Percentiles rank a stretch among this genome's conserved stretches.
Evolutionary conservation across 495 filamentous ascomycete species (phyloP).

Genomic region (Hyaloscypha bicolor): DNA sequence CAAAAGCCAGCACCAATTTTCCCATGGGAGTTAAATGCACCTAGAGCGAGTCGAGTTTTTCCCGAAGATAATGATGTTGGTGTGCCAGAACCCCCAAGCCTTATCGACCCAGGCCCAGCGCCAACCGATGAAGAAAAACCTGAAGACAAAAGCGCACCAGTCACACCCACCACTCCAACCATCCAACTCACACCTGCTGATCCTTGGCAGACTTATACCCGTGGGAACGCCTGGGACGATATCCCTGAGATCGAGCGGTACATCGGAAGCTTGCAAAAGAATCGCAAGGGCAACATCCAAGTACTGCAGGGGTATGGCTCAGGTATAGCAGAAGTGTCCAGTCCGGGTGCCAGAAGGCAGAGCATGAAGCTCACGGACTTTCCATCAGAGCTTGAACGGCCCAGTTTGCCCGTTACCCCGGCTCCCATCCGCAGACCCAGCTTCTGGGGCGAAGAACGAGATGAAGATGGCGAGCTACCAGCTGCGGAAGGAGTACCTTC

Average conservation of each 20-base stretch:
- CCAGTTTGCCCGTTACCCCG: slow-evolving; percentile 89
- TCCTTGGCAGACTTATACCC: slow-evolving; percentile 65
- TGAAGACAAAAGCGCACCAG: slow-evolving; percentile 34
- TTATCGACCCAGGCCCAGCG: not conserved
- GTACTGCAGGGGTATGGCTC: slow-evolving; percentile 43
- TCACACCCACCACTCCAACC: slow-evolving; percentile 50
- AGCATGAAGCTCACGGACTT: slow-evolving; percentile 80
- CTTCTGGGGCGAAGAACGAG: slow-evolving; percentile 54
- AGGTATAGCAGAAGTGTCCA: slow-evolving; percentile 35
- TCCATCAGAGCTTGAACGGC: slow-evolving; percentile 78
- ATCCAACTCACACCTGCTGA: slow-evolving; percentile 46
- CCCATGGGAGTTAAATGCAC: slow-evolving; percentile 76
- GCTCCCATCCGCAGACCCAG: slow-evolving; percentile 66
- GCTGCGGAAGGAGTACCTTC: slow-evolving; percentile 77
- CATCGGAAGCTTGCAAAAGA: slow-evolving; percentile 68
- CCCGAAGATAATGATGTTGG: slow-evolving; percentile 59
- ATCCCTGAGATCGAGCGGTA: slow-evolving; percentile 81
- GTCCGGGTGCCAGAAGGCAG: slow-evolving; percentile 42
- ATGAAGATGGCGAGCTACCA: slow-evolving; percentile 61
- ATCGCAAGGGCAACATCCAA: slow-evolving; percentile 63
- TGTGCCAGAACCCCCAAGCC: slow-evolving; percentile 41
- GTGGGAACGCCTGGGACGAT: slow-evolving; percentile 87
- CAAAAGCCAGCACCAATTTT: slow-evolving; percentile 70
- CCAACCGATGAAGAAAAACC: slow-evolving; percentile 22
- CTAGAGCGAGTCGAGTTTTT: slow-evolving; percentile 75